Evolutionary conservation across 768 basidiomycete species (phyloP).

Genomic region (Cantharellus cinnabarinus): DNA sequence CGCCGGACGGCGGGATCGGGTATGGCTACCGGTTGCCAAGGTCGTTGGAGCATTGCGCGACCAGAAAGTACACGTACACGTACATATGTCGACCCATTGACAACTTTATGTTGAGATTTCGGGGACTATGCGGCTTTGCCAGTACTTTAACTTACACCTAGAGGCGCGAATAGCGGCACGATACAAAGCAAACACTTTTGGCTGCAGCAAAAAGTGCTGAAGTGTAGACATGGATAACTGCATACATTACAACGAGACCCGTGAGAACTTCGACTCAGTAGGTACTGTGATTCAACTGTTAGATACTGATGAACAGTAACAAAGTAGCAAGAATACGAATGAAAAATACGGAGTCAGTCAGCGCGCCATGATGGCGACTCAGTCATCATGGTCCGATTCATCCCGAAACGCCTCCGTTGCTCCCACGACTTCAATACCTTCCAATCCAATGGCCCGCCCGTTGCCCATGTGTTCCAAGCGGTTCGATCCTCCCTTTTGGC

Average conservation of each 20-base stretch:
- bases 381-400: no score
- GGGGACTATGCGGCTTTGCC: neutral
- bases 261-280: no score
- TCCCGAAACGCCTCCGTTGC: neutral
- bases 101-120: no score
- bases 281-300: no score
- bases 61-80: no score
- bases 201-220: slow-evolving; percentile 1
- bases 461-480: neutral
- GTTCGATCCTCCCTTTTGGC: neutral
- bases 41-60: no score
- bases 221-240: neutral
- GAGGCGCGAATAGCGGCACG: neutral
- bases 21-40: neutral
- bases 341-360: no score
- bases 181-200: neutral
- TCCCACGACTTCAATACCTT: neutral
- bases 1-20: neutral
- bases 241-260: no score
- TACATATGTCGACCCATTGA: no score
- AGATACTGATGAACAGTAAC: no score
- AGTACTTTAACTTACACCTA: neutral
- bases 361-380: no score
- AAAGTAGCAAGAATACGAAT: no score
- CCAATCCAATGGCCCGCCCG: neutral